phyloP scores from a whole-genome alignment of 352 stramenopile species.

The Globisporangium nagaii region DNA sequence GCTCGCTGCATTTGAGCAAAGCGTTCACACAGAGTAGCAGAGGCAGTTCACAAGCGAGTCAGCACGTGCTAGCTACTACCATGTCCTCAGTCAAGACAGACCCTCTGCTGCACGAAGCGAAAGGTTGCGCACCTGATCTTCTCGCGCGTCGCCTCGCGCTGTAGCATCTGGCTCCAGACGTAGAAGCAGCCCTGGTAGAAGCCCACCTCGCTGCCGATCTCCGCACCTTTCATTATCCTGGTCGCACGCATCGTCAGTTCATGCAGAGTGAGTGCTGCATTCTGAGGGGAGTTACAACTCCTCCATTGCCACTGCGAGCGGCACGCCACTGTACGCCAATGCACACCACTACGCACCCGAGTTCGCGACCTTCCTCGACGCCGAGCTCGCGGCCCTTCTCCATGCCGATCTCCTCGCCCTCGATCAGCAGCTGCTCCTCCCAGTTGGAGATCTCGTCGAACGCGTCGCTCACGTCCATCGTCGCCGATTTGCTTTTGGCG shows the following conservation, averaged over 20 bases:
- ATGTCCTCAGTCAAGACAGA: too few species aligned
- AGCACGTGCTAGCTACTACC: too few species aligned
- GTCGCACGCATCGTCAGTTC: slow-evolving; percentile 1
- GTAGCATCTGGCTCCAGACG: slow-evolving; percentile 59
- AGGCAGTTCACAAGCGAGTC: too few species aligned
- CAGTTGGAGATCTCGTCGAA: slow-evolving; percentile 72
- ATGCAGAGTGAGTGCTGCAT: too few species aligned
- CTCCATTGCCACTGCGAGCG: too few species aligned
- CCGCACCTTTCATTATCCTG: slow-evolving; percentile 70
- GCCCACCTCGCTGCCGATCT: slow-evolving; percentile 77
- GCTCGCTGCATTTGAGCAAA: slow-evolving; percentile 19
- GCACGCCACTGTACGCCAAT: too few species aligned
- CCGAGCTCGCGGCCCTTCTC: slow-evolving; percentile 49
- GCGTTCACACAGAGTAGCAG: background rate
- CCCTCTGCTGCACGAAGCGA: too few species aligned
- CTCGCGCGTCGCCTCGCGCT: slow-evolving; percentile 21
- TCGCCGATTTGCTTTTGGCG: background rate
- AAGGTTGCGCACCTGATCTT: slow-evolving; percentile 55
- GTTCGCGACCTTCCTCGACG: slow-evolving; percentile 65
- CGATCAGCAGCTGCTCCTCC: slow-evolving; percentile 62
- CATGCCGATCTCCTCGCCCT: slow-evolving; percentile 59
- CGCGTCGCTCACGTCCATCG: slow-evolving; percentile 62
- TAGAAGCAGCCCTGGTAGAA: slow-evolving; percentile 80
- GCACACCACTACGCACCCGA: slow-evolving; percentile 36
- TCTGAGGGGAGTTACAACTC: too few species aligned